phyloP scores from a whole-genome alignment of 2,329 filamentous ascomycete genomes.

The Colletotrichum sp. region DNA sequence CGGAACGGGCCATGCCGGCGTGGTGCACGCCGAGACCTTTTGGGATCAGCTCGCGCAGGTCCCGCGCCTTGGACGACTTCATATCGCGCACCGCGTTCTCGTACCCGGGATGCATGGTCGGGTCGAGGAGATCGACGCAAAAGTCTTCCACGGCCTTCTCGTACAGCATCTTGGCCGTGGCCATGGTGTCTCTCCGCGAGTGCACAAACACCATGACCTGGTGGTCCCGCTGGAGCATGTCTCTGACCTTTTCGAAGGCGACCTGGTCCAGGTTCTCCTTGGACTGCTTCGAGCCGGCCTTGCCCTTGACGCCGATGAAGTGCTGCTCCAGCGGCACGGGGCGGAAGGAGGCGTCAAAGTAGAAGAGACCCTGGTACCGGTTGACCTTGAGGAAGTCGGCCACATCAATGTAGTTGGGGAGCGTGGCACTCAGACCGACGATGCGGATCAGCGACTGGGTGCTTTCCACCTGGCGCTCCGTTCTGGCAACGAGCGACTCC shows the following conservation, averaged over 20 bases:
- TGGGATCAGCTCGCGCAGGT: constrained; percentile 85
- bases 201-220: constrained; percentile 99
- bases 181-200: constrained; percentile 90
- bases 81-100: constrained; percentile 82
- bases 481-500: constrained; percentile 93
- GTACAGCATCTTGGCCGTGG: constrained; percentile 83
- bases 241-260: constrained; percentile 91
- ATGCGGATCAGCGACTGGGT: constrained; percentile 97
- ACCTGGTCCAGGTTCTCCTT: constrained; percentile 88
- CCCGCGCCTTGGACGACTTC: constrained; percentile 82
- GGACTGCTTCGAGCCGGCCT: constrained; percentile 78
- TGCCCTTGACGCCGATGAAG: constrained; percentile 95
- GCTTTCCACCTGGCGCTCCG: constrained; percentile 95
- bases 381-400: constrained; percentile 98
- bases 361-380: constrained; percentile 89
- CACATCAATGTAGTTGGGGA: constrained; percentile 96
- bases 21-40: constrained; percentile 97
- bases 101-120: constrained; percentile 78
- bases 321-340: constrained; percentile 97
- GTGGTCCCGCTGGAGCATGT: constrained; percentile 91
- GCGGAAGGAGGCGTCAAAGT: constrained; percentile 94
- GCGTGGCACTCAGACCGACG: constrained; percentile 90
- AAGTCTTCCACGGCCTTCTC: constrained; percentile 85
- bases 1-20: constrained; percentile 92
- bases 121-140: constrained; percentile 83